Conservation (phyloP, 2,329 filamentous ascomycete genomes). For the Coniochaeta hoffmannii region DNA sequence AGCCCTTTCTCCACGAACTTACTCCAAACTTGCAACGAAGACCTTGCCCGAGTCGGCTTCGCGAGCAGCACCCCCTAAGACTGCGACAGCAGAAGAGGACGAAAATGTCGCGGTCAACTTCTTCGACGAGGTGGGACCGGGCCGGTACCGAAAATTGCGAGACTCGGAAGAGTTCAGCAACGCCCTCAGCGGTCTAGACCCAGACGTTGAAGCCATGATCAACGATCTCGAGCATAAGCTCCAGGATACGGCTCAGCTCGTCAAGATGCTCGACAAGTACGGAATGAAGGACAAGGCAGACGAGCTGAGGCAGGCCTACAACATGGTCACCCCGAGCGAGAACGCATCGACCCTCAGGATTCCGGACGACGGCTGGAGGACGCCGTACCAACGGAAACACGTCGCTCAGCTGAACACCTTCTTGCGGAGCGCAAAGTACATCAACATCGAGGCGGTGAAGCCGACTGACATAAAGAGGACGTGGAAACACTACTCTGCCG, state of each 20-base stretch:
- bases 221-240: slow-evolving; percentile 25
- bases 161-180: slow-evolving; percentile 14
- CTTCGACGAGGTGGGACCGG: slow-evolving; percentile 48
- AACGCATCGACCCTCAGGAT: background rate
- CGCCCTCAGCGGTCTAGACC: slow-evolving; percentile 12
- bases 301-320: slow-evolving; percentile 21
- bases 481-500: slow-evolving; percentile 44
- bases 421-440: slow-evolving; percentile 21
- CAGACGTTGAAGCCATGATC: slow-evolving; percentile 14
- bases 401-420: slow-evolving; percentile 21
- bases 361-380: slow-evolving; percentile 6
- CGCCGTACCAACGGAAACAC: slow-evolving; percentile 1
- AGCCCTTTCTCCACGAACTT: background rate
- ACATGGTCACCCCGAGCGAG: slow-evolving; percentile 24
- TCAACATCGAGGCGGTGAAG: slow-evolving; percentile 25
- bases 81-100: background rate
- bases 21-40: background rate
- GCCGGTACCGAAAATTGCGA: slow-evolving; percentile 25
- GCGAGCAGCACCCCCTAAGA: background rate
- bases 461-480: slow-evolving; percentile 20
- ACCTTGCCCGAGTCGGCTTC: background rate
- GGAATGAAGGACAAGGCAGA: slow-evolving; percentile 20
- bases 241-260: slow-evolving; percentile 16
- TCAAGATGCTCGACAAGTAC: slow-evolving; percentile 17
- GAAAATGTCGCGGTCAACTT: slow-evolving; percentile 13